Evolutionary conservation across 208 protist genomes (phyloP).

Genomic region (Wallacemonas collosoma): DNA sequence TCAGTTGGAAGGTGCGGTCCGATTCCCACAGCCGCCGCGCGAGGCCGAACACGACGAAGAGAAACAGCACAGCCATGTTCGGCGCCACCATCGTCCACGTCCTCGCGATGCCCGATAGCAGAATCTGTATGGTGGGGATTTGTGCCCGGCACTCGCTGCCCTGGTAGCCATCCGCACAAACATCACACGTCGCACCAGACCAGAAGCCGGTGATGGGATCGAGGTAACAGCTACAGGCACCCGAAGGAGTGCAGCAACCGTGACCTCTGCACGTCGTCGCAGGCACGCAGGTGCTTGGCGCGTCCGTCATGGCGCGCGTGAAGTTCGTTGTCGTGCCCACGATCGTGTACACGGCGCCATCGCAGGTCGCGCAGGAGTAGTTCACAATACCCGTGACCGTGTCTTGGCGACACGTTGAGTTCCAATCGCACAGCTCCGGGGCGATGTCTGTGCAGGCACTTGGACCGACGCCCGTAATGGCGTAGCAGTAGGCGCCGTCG

Average conservation of each 20-base stretch:
- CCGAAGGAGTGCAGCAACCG: conserved; percentile 52
- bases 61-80: conserved; percentile 69
- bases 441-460: conserved; percentile 32
- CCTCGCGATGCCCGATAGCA: conserved; percentile 67
- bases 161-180: conserved; percentile 43
- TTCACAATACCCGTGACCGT: conserved; percentile 24
- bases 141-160: conserved; percentile 24
- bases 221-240: conserved; percentile 46
- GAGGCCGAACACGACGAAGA: conserved; percentile 66
- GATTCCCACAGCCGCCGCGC: conserved; percentile 65
- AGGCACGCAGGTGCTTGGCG: conserved; percentile 21
- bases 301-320: conserved; percentile 19
- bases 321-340: conserved; percentile 12
- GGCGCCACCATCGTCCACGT: conserved; percentile 88
- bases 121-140: conserved; percentile 37
- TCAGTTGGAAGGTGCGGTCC: conserved; percentile 64
- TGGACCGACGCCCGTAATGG: conserved; percentile 56
- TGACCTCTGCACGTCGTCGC: conserved; percentile 47
- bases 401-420: conserved; percentile 16
- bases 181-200: conserved; percentile 30
- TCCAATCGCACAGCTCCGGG: conserved; percentile 34
- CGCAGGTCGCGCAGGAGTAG: conserved; percentile 61
- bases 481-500: conserved; percentile 53
- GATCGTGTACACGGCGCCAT: conserved; percentile 55
- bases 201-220: conserved; percentile 50